Conservation (phyloP, 2,329 filamentous ascomycete species). For the Cladosporium colombiae region DNA sequence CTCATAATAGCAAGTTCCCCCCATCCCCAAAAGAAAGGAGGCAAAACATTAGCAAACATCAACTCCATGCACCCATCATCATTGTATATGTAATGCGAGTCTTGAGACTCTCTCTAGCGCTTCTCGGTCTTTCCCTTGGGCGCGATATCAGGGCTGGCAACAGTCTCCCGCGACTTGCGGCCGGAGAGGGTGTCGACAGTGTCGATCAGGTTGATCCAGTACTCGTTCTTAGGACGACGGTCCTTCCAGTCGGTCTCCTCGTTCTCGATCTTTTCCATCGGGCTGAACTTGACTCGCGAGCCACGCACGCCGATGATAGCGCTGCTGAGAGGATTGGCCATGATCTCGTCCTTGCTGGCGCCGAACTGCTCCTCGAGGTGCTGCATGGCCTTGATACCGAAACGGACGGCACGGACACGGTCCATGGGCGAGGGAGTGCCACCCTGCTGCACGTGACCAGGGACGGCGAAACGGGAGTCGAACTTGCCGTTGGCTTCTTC, state of each 20-base stretch:
- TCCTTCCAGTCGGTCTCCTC: conserved; percentile 92
- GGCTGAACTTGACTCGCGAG: conserved; percentile 82
- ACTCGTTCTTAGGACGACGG: conserved; percentile 77
- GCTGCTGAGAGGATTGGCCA: conserved; percentile 70
- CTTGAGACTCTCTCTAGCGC: background rate
- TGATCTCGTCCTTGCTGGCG: conserved; percentile 66
- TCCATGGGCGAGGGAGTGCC: conserved; percentile 95
- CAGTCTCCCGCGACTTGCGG: conserved; percentile 41
- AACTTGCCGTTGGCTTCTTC: conserved; percentile 91
- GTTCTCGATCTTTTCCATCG: conserved; percentile 78
- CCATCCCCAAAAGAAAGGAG: background rate
- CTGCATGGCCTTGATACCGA: conserved; percentile 92
- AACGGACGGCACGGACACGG: conserved; percentile 83
- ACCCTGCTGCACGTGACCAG: conserved; percentile 92
- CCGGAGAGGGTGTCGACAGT: conserved; percentile 85
- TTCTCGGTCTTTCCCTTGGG: conserved; percentile 9
- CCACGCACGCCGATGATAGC: conserved; percentile 91
- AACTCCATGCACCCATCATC: conserved; percentile 10
- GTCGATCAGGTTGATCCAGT: conserved; percentile 79
- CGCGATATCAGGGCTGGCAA: conserved; percentile 5
- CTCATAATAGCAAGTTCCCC: background rate
- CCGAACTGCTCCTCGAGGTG: conserved; percentile 79
- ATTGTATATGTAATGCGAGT: background rate
- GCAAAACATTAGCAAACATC: background rate
- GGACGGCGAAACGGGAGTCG: conserved; percentile 86